phyloP scores from a whole-genome alignment of 2,329 filamentous ascomycete genomes.

The Fusarium sp. region DNA sequence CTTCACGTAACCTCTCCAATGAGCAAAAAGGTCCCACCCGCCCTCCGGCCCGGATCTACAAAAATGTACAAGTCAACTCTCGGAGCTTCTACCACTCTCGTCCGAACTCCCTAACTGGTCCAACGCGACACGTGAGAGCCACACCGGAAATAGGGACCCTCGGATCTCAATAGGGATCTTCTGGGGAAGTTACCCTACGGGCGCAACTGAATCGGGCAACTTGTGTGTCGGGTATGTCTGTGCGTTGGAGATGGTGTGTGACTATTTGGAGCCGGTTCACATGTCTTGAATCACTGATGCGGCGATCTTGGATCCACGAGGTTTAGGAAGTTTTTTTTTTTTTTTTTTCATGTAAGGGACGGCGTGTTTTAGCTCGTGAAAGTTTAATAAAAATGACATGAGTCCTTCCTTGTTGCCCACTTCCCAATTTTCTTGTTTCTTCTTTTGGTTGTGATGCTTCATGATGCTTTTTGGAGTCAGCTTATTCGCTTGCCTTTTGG shows the following conservation, averaged over 20 bases:
- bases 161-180: background rate
- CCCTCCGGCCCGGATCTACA: background rate
- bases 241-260: constrained; percentile 1
- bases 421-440: background rate
- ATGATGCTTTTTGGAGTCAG: constrained; percentile 11
- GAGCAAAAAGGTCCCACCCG: background rate
- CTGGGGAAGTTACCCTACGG: background rate
- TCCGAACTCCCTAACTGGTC: background rate
- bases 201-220: background rate
- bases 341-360: background rate
- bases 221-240: background rate
- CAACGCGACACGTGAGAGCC: background rate
- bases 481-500: constrained; percentile 15
- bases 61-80: background rate
- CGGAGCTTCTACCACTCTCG: constrained; percentile 1
- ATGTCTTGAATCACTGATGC: constrained; percentile 1
- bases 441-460: background rate
- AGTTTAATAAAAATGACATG: background rate
- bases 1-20: background rate
- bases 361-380: background rate
- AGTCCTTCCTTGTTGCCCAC: background rate
- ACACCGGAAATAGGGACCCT: background rate
- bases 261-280: background rate
- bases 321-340: background rate
- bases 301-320: background rate